Evolutionary conservation across 2,329 filamentous ascomycete species (phyloP).

Genomic region (Dactylellina sp.): DNA sequence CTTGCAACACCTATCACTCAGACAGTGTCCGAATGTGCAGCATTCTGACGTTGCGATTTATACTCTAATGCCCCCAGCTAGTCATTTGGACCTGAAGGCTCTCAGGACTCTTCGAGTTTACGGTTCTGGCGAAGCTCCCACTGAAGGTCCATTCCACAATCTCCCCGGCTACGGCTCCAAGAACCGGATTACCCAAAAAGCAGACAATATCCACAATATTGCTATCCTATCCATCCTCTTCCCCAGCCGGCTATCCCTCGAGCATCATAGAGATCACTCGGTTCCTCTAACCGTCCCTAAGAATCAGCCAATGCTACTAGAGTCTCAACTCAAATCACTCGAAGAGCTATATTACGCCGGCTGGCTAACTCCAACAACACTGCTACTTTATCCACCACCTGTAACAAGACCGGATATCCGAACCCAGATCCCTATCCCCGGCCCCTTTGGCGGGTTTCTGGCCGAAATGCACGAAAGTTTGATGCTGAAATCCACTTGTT

Average conservation of each 20-base stretch:
- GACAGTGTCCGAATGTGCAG: constrained; percentile 43
- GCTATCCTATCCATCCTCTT: constrained; percentile 45
- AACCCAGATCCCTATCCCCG: constrained; percentile 18
- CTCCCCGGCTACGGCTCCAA: constrained; percentile 51
- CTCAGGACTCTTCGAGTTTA: constrained; percentile 22
- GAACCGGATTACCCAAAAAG: constrained; percentile 36
- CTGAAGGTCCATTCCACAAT: constrained; percentile 51
- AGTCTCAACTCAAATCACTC: neutral
- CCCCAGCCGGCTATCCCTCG: constrained; percentile 1
- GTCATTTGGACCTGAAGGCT: neutral
- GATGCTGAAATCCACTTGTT: constrained; percentile 23
- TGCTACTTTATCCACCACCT: constrained; percentile 27
- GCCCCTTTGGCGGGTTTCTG: constrained; percentile 41
- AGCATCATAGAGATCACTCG: constrained; percentile 19
- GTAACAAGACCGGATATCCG: neutral
- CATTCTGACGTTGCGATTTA: constrained; percentile 51
- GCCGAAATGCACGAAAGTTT: constrained; percentile 38
- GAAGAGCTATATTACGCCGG: constrained; percentile 22
- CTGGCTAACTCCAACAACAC: constrained; percentile 25
- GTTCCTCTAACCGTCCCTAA: constrained; percentile 8
- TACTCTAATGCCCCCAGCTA: constrained; percentile 31
- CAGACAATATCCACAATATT: constrained; percentile 51
- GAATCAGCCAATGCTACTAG: neutral
- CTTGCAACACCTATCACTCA: constrained; percentile 33
- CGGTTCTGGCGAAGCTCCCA: constrained; percentile 41